Evolutionary conservation across 2,329 filamentous ascomycete genomes (phyloP).

Genomic region (Sporothrix curviconia): DNA sequence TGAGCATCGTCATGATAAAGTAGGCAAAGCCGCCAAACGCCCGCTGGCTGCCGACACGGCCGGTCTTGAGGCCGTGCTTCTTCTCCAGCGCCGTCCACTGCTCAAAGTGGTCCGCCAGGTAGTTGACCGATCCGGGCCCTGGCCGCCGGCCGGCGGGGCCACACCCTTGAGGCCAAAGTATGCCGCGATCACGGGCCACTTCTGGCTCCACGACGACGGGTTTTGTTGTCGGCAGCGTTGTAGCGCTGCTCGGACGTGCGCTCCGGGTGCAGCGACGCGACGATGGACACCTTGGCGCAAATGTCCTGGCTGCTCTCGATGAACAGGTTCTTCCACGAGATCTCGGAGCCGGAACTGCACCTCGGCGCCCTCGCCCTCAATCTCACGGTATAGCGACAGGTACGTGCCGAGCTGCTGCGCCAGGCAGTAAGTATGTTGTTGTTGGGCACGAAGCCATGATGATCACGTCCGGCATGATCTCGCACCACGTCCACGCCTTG

Average conservation of each 20-base stretch:
- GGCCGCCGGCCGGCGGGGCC: slow-evolving; percentile 23
- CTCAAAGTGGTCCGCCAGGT: slow-evolving; percentile 27
- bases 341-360: slow-evolving; percentile 32
- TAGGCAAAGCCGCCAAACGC: slow-evolving; percentile 26
- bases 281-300: slow-evolving; percentile 32
- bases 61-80: slow-evolving; percentile 27
- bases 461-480: slow-evolving; percentile 38
- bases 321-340: slow-evolving; percentile 31
- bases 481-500: slow-evolving; percentile 38
- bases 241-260: slow-evolving; percentile 32
- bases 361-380: slow-evolving; percentile 33
- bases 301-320: slow-evolving; percentile 36
- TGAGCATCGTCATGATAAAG: slow-evolving; percentile 30
- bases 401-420: slow-evolving; percentile 35
- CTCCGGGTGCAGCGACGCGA: slow-evolving; percentile 35
- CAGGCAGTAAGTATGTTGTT: slow-evolving; percentile 37
- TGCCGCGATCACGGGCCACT: slow-evolving; percentile 40
- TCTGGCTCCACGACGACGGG: slow-evolving; percentile 33
- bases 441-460: slow-evolving; percentile 37
- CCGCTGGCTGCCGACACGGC: slow-evolving; percentile 27
- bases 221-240: slow-evolving; percentile 36
- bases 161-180: slow-evolving; percentile 40
- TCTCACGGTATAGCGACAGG: slow-evolving; percentile 29
- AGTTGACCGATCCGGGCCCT: slow-evolving; percentile 27
- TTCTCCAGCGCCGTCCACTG: slow-evolving; percentile 29